These are phyloP conservation scores for Letharia columbiana DNA, from an alignment of 495 filamentous ascomycete genomes.

Conservation along the genomic window DNA sequence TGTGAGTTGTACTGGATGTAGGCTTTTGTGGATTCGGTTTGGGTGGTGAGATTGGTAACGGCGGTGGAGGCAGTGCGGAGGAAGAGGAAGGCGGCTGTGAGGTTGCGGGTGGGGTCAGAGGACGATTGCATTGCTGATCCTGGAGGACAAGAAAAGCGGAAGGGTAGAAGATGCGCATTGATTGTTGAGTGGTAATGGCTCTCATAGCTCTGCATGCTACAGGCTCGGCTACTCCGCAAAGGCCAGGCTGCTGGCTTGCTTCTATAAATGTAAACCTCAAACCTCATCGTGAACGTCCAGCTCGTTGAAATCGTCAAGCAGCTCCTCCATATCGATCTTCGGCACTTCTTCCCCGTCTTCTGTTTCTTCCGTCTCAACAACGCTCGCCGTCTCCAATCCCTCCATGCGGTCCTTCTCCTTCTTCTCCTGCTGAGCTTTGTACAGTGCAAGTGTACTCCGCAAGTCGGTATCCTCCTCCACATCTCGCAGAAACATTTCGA, in stretches of 20 bases:
- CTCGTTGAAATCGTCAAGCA: conserved; percentile 86
- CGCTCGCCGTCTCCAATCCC: conserved; percentile 48
- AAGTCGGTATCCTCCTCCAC: conserved; percentile 93
- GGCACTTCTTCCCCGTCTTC: conserved; percentile 61
- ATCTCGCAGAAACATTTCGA: conserved; percentile 93
- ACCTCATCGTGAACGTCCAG: conserved; percentile 52
- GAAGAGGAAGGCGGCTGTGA: conserved; percentile 14
- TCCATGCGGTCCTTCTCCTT: conserved; percentile 36
- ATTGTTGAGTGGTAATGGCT: neutral
- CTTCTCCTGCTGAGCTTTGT: conserved; percentile 54
- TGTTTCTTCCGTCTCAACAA: conserved; percentile 52
- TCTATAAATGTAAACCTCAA: conserved; percentile 3
- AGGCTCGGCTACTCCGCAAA: neutral
- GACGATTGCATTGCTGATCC: neutral
- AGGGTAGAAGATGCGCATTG: neutral
- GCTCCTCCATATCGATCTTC: conserved; percentile 70
- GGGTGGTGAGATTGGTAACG: conserved; percentile 4
- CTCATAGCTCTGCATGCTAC: neutral
- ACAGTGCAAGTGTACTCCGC: conserved; percentile 70
- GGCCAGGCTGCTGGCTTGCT: conserved; percentile 15
- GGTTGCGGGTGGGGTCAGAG: neutral
- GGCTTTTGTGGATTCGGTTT: conserved; percentile 5
- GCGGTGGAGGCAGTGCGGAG: conserved; percentile 19
- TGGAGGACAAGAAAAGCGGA: neutral
- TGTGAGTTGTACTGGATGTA: neutral